Evolutionary conservation across 1,139 yeast genomes (phyloP).

Genomic region (Magnusiomyces fungicola): DNA sequence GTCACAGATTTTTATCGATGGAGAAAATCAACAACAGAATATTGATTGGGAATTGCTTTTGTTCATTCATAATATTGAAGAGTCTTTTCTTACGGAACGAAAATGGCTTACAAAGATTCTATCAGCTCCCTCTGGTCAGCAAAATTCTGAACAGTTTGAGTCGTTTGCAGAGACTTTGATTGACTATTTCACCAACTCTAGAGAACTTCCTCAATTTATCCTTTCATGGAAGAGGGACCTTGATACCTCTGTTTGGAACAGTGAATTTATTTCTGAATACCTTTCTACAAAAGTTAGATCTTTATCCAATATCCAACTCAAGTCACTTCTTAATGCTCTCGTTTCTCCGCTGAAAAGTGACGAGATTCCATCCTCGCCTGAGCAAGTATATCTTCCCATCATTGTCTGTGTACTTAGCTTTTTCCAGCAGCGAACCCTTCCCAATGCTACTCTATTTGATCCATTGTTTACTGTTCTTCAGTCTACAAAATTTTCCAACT

Average conservation of each 20-base stretch:
- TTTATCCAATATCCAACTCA: constrained; percentile 20
- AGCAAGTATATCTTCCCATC: constrained; percentile 12
- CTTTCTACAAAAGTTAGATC: constrained; percentile 16
- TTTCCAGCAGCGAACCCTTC: constrained; percentile 13
- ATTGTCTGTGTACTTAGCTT: constrained; percentile 13
- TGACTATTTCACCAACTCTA: constrained; percentile 15
- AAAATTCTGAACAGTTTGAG: constrained; percentile 5
- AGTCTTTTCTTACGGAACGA: constrained; percentile 10
- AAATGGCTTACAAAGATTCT: constrained; percentile 7
- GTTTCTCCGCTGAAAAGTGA: constrained; percentile 6
- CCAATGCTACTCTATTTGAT: constrained; percentile 6
- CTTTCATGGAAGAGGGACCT: constrained; percentile 13
- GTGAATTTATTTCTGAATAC: constrained; percentile 13
- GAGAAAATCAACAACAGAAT: neutral
- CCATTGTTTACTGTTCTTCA: constrained; percentile 9
- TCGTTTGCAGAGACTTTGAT: constrained; percentile 13
- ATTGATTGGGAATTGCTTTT: constrained; percentile 15
- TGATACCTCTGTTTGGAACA: constrained; percentile 17
- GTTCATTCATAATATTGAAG: constrained; percentile 12
- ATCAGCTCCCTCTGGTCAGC: constrained; percentile 5
- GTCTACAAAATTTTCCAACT: neutral
- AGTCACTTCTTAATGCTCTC: constrained; percentile 13
- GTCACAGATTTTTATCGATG: constrained; percentile 5
- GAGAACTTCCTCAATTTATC: constrained; percentile 14
- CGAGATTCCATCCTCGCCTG: constrained; percentile 6